Evolutionary conservation across 768 basidiomycete species (phyloP).

Genomic region (Rhodotorula babjevae): DNA sequence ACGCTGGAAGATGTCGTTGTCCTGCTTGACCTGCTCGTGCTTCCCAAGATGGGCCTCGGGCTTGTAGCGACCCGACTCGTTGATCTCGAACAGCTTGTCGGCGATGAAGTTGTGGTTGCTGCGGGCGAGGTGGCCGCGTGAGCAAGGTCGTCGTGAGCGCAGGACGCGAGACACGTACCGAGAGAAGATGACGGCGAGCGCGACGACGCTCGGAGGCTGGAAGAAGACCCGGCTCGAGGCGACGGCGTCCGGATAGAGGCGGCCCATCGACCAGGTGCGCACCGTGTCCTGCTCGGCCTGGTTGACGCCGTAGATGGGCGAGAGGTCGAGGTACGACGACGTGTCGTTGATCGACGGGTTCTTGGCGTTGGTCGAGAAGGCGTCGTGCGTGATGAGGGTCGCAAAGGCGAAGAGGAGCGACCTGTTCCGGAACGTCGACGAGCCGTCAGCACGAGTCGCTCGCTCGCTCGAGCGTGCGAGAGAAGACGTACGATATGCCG

Average conservation of each 20-base stretch:
- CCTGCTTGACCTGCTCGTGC: constrained; percentile 22
- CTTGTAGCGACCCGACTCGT: constrained; percentile 58
- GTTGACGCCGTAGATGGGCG: constrained; percentile 65
- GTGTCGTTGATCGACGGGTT: constrained; percentile 54
- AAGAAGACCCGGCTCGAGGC: constrained; percentile 46
- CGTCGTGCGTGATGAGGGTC: constrained; percentile 51
- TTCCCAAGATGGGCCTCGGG: constrained; percentile 8
- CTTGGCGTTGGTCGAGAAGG: constrained; percentile 60
- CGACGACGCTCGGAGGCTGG: constrained; percentile 69
- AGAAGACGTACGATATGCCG: constrained; percentile 53
- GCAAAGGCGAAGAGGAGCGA: neutral
- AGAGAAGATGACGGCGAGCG: constrained; percentile 64
- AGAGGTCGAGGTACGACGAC: constrained; percentile 72
- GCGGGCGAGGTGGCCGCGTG: neutral
- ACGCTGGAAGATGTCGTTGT: constrained; percentile 37
- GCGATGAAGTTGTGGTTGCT: constrained; percentile 60
- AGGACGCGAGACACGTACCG: constrained; percentile 44
- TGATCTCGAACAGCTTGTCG: constrained; percentile 48
- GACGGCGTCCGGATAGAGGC: constrained; percentile 64
- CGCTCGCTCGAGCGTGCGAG: too few species aligned
- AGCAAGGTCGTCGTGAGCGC: neutral
- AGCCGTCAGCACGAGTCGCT: too few species aligned
- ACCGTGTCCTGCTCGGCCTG: constrained; percentile 55
- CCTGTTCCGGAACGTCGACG: neutral
- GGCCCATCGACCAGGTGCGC: constrained; percentile 58